Evolutionary conservation across 2,329 filamentous ascomycete species (phyloP), one percentile per base, ranked within the genome.

Genomic region (Didymella pinodella): DNA sequence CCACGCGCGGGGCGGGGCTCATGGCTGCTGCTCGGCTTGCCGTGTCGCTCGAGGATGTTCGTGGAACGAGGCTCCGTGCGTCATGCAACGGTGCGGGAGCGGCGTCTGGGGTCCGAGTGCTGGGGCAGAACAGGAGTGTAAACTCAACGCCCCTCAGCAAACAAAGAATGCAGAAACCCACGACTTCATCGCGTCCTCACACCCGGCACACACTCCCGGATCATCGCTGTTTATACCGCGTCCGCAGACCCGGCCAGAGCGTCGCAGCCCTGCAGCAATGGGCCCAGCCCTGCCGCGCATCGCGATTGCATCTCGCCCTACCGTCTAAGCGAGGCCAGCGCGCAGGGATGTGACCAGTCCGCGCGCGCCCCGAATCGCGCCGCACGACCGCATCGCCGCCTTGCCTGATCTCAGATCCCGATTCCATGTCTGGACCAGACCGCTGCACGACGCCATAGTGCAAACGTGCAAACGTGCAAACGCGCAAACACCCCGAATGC

Each of bases 1-100:
- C 81, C 64, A 90, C 76, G 59, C 72, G 75, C 29, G 74, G 66
- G 2, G 69, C 54, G 1, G 59, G 55, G 47, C 29, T 43, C 32
- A 51, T 41, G 11, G 29, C 44, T 18, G 32, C 7, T 11, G 28
- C 7, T 29, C 11, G 7, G 3, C 28, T 29, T 29, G 28, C 5
- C 22, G 22, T 3, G 22, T 22, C 3, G 22, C 22, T 22, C 22
- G 22, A 22, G 22, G 22, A 3, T 22, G 22, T 1, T 22, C 22
- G 22, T 2, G 2, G 22, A 22, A 3, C 3, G 22, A 22, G 22
- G 22, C 22, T 22, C 32, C 10, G 36, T 20, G 20, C 36, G 36
- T 40, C 36, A 40, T 18, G 31, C 32, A 36, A n/a, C 32, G 16
- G 32, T 18, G 32, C 32, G 32, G 32, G 16, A 32, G 28, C 28